Conservation (phyloP, 176 grass and related monocot genomes). For the Ampelocalamus luodianensis region DNA sequence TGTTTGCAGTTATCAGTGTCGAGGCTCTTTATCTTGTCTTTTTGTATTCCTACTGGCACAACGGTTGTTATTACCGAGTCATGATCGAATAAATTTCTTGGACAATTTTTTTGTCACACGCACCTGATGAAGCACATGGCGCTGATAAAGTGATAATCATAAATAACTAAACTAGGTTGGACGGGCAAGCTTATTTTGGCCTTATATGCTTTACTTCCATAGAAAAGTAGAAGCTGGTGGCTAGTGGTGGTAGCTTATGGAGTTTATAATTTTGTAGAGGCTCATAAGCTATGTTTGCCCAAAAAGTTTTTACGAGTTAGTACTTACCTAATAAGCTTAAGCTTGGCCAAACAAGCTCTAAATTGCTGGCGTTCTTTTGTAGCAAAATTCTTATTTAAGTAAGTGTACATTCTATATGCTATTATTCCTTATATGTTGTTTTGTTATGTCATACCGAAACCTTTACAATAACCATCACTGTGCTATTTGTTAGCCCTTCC, state of each 20-base stretch:
- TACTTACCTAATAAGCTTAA: constrained; percentile 20
- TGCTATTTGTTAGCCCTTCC: constrained; percentile 11
- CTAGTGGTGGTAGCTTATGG: neutral
- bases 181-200: neutral
- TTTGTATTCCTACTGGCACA: neutral
- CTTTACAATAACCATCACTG: neutral
- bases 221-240: neutral
- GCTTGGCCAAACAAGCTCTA: neutral
- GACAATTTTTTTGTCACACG: neutral
- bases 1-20: neutral
- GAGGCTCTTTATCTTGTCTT: neutral
- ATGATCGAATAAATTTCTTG: constrained; percentile 1
- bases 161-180: neutral
- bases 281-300: neutral
- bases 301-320: neutral
- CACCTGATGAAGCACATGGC: neutral
- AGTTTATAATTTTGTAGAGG: constrained; percentile 11
- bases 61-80: neutral
- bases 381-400: constrained; percentile 21
- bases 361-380: neutral
- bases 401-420: constrained; percentile 3
- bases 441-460: constrained; percentile 9
- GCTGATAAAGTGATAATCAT: neutral
- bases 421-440: neutral
- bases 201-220: neutral